These are phyloP conservation scores for Croton laevigatus DNA, from an alignment of 441 rosid genomes.

Conservation along the genomic window DNA sequence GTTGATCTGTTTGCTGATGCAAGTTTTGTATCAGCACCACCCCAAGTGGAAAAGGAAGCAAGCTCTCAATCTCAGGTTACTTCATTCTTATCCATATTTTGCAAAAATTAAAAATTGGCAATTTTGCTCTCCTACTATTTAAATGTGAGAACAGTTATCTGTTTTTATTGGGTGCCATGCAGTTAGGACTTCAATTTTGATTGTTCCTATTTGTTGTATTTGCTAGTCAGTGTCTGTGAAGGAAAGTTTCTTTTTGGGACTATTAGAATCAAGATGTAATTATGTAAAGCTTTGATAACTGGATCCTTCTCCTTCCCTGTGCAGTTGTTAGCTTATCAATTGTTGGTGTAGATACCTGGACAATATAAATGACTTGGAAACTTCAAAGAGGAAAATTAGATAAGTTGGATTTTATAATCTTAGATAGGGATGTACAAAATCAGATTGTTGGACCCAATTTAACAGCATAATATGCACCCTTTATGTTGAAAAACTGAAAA, in stretches of 20 bases:
- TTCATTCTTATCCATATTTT: slow-evolving; percentile 17
- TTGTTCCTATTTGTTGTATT: neutral
- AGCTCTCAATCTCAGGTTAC: slow-evolving; percentile 59
- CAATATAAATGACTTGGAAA: neutral
- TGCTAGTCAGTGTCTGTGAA: neutral
- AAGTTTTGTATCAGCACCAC: slow-evolving; percentile 77
- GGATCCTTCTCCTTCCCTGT: neutral
- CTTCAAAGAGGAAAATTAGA: neutral
- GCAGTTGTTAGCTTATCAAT: neutral
- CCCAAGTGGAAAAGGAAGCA: slow-evolving; percentile 43
- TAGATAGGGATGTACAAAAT: too few relatives aligned
- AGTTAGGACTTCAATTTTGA: neutral
- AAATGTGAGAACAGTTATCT: neutral
- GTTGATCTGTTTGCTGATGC: slow-evolving; percentile 96
- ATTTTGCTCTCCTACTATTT: slow-evolving; percentile 7
- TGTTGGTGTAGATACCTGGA: neutral
- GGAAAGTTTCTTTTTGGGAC: neutral
- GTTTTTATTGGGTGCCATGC: neutral
- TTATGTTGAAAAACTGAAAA: too few relatives aligned
- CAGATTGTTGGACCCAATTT: too few relatives aligned
- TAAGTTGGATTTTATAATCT: neutral
- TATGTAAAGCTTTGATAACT: neutral
- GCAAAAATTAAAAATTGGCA: neutral
- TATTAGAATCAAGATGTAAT: neutral
- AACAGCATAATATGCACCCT: too few relatives aligned